These are phyloP conservation scores for Cryptococcus sp. DNA, from an alignment of 1,284 basidiomycete genomes.

Conservation along the genomic window DNA sequence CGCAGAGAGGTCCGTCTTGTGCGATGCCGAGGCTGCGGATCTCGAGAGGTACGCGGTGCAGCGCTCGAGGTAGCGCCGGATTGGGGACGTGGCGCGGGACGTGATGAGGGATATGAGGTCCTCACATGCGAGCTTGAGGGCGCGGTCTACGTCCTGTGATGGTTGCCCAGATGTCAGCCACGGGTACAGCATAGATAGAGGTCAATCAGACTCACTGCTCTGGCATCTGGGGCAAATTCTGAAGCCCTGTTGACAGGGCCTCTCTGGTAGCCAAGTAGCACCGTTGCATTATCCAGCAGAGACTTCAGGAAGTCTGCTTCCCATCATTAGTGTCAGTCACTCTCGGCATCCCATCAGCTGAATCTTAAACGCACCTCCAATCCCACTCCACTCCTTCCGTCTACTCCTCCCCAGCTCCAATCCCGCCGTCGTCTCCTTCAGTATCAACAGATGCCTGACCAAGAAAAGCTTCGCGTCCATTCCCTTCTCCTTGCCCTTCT, in stretches of 20 bases:
- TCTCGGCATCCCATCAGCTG: not conserved
- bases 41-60: conserved; percentile 49
- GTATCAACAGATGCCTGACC: conserved; percentile 79
- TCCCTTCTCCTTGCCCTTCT: conserved; percentile 51
- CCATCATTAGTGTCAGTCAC: not conserved
- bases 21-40: conserved; percentile 21
- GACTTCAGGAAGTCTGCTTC: conserved; percentile 66
- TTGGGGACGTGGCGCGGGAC: conserved; percentile 53
- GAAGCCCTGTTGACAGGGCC: conserved; percentile 17
- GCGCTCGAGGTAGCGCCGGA: conserved; percentile 61
- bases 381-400: conserved; percentile 49
- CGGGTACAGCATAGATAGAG: not conserved
- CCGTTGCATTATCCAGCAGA: conserved; percentile 65
- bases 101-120: conserved; percentile 68
- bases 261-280: conserved; percentile 57
- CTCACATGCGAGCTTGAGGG: conserved; percentile 76
- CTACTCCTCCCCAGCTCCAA: conserved; percentile 53
- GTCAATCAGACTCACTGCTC: conserved; percentile 55
- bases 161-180: not conserved
- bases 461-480: conserved; percentile 78
- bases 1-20: conserved; percentile 51
- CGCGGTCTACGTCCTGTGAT: conserved; percentile 73
- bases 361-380: conserved; percentile 44
- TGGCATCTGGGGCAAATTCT: conserved; percentile 45
- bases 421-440: conserved; percentile 80